Evolutionary conservation across 495 filamentous ascomycete genomes (phyloP).

Genomic region (Xylaria palmicola): DNA sequence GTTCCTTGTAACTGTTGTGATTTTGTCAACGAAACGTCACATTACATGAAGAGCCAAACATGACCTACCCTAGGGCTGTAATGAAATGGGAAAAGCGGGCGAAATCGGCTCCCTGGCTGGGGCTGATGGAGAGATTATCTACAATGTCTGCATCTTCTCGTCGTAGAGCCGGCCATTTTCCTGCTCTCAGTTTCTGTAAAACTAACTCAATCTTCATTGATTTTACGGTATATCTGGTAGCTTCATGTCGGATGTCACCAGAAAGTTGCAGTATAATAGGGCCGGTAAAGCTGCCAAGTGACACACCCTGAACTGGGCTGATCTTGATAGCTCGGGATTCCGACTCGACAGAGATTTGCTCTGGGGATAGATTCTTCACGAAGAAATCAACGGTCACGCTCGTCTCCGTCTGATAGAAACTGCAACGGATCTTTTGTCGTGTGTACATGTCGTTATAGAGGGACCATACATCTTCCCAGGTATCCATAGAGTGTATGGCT

Average conservation of each 20-base stretch:
- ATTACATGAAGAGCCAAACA: neutral
- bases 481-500: neutral
- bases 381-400: slow-evolving; percentile 38
- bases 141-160: slow-evolving; percentile 35
- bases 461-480: slow-evolving; percentile 23
- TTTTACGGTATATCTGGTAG: slow-evolving; percentile 63
- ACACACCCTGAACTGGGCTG: slow-evolving; percentile 14
- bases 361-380: slow-evolving; percentile 37
- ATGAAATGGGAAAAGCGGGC: slow-evolving; percentile 19
- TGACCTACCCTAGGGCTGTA: slow-evolving; percentile 21
- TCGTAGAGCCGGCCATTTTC: slow-evolving; percentile 79
- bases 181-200: slow-evolving; percentile 64
- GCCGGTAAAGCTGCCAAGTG: slow-evolving; percentile 15
- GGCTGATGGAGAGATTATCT: slow-evolving; percentile 18
- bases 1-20: slow-evolving; percentile 18
- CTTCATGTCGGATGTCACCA: slow-evolving; percentile 58
- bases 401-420: slow-evolving; percentile 42
- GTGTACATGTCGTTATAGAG: slow-evolving; percentile 10
- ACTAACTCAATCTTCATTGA: slow-evolving; percentile 83
- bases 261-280: slow-evolving; percentile 67
- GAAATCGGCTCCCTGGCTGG: slow-evolving; percentile 6
- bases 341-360: slow-evolving; percentile 32
- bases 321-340: slow-evolving; percentile 25
- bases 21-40: slow-evolving; percentile 1
- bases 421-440: slow-evolving; percentile 19